Percentiles rank a stretch among this genome's conserved stretches.
phyloP scores from a whole-genome alignment of 2,329 filamentous ascomycete genomes.

The Sclerotinia spermophila region DNA sequence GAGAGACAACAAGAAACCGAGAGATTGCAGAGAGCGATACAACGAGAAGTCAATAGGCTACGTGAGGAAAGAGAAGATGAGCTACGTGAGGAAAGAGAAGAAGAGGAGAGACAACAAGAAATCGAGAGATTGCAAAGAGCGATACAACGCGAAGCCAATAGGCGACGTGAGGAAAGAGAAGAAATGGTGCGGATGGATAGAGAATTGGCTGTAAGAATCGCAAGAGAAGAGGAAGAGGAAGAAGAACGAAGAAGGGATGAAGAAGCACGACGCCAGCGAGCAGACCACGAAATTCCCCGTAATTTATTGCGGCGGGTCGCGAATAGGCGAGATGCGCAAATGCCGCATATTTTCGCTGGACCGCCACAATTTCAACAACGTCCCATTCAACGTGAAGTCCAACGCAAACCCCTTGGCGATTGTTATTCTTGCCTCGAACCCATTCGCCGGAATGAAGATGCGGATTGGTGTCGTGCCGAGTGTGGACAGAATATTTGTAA shows the following conservation, averaged over 20 bases:
- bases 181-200: too few species aligned
- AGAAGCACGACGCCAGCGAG: background rate
- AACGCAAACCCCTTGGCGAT: background rate
- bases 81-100: background rate
- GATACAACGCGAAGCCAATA: too few species aligned
- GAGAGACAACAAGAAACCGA: background rate
- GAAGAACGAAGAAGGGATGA: background rate
- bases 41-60: background rate
- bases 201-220: too few species aligned
- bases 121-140: too few species aligned
- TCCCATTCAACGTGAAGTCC: background rate
- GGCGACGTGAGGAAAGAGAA: too few species aligned
- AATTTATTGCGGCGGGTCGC: background rate
- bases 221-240: background rate
- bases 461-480: background rate
- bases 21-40: background rate
- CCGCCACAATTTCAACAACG: background rate
- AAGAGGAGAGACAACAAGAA: background rate
- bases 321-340: background rate
- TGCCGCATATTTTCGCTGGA: background rate
- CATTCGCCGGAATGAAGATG: background rate
- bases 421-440: constrained; percentile 1
- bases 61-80: background rate
- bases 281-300: background rate
- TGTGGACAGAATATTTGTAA: constrained; percentile 5